Evolutionary conservation across 2,329 filamentous ascomycete genomes (phyloP), one percentile per base, ranked within the genome.

Genomic region (Microdochium nivale): DNA sequence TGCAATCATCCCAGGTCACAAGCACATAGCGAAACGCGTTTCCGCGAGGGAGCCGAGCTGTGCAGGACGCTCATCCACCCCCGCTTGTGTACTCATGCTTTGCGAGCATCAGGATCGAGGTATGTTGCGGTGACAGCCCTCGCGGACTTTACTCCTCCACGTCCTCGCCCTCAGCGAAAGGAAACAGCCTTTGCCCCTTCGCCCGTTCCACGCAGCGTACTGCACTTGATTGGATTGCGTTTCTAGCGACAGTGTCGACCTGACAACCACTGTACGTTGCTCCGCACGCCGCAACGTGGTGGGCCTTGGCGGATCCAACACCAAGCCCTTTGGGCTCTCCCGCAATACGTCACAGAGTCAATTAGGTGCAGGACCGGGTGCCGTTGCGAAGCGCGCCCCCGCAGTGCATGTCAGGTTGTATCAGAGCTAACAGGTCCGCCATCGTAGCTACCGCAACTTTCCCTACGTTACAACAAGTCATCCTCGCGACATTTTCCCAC

Each of bases 401-500:
- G 40, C 40, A 44, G 40, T 13, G 16, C 21, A 16, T 44, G 40
- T 16, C 40, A n/a, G n/a, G n/a, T n/a, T n/a, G 16, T 44, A 21
- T 44, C 40, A 44, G 40, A 44, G 40, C 40, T 44, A 44, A 44
- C 19, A 21, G n/a, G n/a, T 37, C 40, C n/a, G 8, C 40, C 40
- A 19, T 44, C 10, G 19, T 19, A 44, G 40, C 23, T 44, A 44
- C 40, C 40, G 40, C 40, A 44, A 44, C 40, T 23, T 24, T 11
- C 11, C 27, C 40, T 23, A 23, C 40, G 4, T 19, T 21, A 23
- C 13, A 50, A 32, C 48, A 27, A 48, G 49, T 47, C 49, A 46
- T 52, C 49, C 49, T 43, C 55, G 30, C 30, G 48, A 33, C 52
- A 52, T 56, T 58, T 51, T 55, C 54, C 33, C 11, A 4, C 11